These are phyloP conservation scores for Colletotrichum gigasporum DNA, from an alignment of 2,329 filamentous ascomycete genomes.

Conservation along the genomic window DNA sequence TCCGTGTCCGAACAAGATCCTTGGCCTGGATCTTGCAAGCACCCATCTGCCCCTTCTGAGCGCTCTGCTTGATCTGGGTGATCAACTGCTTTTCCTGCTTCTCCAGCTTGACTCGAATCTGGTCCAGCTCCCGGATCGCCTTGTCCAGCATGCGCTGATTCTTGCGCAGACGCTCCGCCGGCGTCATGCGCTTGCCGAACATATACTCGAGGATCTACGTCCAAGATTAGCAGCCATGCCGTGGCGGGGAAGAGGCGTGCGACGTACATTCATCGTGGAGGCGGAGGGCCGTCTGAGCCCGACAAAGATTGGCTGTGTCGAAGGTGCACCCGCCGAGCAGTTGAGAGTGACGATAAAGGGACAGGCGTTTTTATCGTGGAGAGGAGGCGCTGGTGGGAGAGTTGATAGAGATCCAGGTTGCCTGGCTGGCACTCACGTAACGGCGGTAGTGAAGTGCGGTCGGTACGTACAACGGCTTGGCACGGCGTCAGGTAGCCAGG, in stretches of 20 bases:
- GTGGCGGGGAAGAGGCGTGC: slow-evolving; percentile 24
- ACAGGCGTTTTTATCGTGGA: slow-evolving; percentile 6
- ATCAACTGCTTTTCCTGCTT: slow-evolving; percentile 99
- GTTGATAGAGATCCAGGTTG: slow-evolving; percentile 17
- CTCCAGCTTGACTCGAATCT: slow-evolving; percentile 94
- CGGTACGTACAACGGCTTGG: slow-evolving; percentile 29
- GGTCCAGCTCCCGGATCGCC: slow-evolving; percentile 94
- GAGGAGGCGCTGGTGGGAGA: slow-evolving; percentile 16
- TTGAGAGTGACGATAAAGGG: slow-evolving; percentile 3
- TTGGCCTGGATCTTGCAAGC: slow-evolving; percentile 98
- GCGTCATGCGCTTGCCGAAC: slow-evolving; percentile 99
- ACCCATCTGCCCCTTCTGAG: slow-evolving; percentile 98
- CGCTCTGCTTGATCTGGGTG: slow-evolving; percentile 96
- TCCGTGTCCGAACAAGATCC: slow-evolving; percentile 90
- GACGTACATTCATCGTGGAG: slow-evolving; percentile 66
- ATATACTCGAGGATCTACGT: slow-evolving; percentile 96
- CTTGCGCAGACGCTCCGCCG: slow-evolving; percentile 88
- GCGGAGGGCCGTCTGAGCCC: neutral
- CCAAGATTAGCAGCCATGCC: slow-evolving; percentile 29
- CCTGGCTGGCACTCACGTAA: slow-evolving; percentile 27
- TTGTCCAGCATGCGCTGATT: slow-evolving; percentile 98
- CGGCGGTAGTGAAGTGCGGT: neutral
- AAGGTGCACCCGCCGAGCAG: neutral
- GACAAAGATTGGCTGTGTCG: neutral
- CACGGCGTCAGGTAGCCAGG: slow-evolving; percentile 13